A percentile compares a stretch with the other conserved stretches of the same genome.
Conservation (phyloP, 2,329 filamentous ascomycete genomes). For the Fusarium domesticum region DNA sequence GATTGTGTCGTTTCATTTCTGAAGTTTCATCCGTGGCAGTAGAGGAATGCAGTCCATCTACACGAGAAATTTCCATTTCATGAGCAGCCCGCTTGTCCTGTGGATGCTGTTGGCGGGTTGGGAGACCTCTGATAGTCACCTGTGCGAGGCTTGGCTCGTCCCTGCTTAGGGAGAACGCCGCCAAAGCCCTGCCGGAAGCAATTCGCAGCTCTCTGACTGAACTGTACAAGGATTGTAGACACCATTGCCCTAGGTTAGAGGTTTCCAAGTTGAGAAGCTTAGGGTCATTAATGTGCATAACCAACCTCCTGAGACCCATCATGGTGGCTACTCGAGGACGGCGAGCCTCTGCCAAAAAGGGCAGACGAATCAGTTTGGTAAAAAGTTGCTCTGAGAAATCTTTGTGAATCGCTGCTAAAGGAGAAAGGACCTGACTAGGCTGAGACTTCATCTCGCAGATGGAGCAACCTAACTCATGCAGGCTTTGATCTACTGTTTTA, state of each 20-base stretch:
- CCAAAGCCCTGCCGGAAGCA: slow-evolving; percentile 67
- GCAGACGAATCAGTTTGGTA: slow-evolving; percentile 42
- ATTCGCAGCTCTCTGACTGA: slow-evolving; percentile 82
- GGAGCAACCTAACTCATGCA: slow-evolving; percentile 16
- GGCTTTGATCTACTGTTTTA: not conserved
- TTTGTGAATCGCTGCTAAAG: slow-evolving; percentile 26
- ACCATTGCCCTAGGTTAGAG: slow-evolving; percentile 73
- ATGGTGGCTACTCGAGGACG: slow-evolving; percentile 67
- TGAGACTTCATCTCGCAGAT: slow-evolving; percentile 26
- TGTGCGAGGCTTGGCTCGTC: slow-evolving; percentile 11
- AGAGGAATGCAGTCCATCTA: slow-evolving; percentile 1
- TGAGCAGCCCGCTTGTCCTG: slow-evolving; percentile 4
- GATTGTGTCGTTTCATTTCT: slow-evolving; percentile 21
- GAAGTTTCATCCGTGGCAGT: slow-evolving; percentile 11
- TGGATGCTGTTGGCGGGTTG: slow-evolving; percentile 5
- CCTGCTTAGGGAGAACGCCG: slow-evolving; percentile 56
- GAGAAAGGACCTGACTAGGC: slow-evolving; percentile 1
- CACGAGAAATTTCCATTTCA: slow-evolving; percentile 4
- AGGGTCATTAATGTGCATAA: slow-evolving; percentile 61
- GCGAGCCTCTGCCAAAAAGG: slow-evolving; percentile 52
- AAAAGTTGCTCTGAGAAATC: slow-evolving; percentile 45
- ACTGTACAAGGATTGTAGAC: slow-evolving; percentile 75
- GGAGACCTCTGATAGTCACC: slow-evolving; percentile 3
- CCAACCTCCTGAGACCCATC: slow-evolving; percentile 65
- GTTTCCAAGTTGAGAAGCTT: slow-evolving; percentile 63